These are phyloP conservation scores for Peltaster fructicola DNA, from an alignment of 2,329 filamentous ascomycete genomes.

Conservation along the genomic window DNA sequence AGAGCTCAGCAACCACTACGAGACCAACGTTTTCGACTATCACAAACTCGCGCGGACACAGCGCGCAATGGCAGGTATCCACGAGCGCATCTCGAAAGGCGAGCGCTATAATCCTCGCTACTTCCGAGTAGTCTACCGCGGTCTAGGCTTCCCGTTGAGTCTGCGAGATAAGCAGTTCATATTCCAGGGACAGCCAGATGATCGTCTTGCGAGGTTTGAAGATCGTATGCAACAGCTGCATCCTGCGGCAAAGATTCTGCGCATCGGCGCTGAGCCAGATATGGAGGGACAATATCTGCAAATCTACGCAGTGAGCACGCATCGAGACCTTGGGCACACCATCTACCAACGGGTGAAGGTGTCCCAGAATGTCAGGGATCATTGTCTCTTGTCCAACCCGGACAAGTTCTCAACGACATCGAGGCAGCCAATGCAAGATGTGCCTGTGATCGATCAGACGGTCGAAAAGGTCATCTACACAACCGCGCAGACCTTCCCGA, in stretches of 20 bases:
- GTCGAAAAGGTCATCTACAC: constrained; percentile 74
- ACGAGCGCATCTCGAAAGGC: constrained; percentile 72
- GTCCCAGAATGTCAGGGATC: constrained; percentile 67
- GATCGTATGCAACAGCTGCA: constrained; percentile 87
- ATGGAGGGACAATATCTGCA: constrained; percentile 83
- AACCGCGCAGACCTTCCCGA: constrained; percentile 75
- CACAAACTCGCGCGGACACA: constrained; percentile 77
- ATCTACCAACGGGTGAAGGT: constrained; percentile 82
- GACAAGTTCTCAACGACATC: constrained; percentile 61
- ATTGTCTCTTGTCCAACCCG: constrained; percentile 63
- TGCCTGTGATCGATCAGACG: constrained; percentile 50
- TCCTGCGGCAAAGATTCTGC: constrained; percentile 66
- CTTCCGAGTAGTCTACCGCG: constrained; percentile 79
- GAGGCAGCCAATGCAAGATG: constrained; percentile 45
- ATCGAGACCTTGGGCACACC: constrained; percentile 65
- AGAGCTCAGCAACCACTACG: constrained; percentile 82
- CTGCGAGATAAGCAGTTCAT: constrained; percentile 84
- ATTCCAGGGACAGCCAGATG: constrained; percentile 63
- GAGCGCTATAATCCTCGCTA: constrained; percentile 66
- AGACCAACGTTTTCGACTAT: constrained; percentile 78
- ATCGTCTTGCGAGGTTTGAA: constrained; percentile 65
- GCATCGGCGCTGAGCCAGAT: constrained; percentile 48
- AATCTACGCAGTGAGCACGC: constrained; percentile 61
- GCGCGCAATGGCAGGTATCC: constrained; percentile 78
- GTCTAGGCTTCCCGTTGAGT: constrained; percentile 66